Conservation (phyloP, 164 flowering plant genomes). For the Paratinospora sagittata region DNA sequence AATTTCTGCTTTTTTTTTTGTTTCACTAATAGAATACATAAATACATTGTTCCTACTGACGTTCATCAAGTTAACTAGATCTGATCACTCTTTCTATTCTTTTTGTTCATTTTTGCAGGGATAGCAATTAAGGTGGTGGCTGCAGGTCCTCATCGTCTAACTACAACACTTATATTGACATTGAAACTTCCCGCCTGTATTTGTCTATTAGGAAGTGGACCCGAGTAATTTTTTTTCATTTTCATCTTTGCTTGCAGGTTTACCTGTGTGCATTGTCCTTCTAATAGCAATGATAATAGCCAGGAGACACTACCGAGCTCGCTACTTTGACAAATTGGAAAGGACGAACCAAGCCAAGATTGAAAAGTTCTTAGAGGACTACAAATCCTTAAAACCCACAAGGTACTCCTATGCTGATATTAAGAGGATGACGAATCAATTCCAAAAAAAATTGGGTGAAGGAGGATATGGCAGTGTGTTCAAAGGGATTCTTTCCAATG, state of each 20-base stretch:
- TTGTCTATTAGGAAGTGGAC: too few relatives aligned
- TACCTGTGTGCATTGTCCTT: not conserved
- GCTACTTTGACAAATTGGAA: not conserved
- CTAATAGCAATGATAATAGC: not conserved
- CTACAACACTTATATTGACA: too few relatives aligned
- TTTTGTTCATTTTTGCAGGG: not conserved
- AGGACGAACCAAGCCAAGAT: too few relatives aligned
- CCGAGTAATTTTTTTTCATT: too few relatives aligned
- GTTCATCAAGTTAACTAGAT: too few relatives aligned
- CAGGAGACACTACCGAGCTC: not conserved
- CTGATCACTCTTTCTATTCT: not conserved
- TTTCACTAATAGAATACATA: too few relatives aligned
- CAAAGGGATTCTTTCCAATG: not conserved
- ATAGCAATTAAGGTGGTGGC: not conserved
- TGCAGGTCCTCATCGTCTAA: too few relatives aligned
- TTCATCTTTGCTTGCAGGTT: too few relatives aligned
- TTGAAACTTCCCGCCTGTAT: too few relatives aligned
- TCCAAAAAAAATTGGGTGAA: not conserved
- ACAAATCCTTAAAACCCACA: not conserved
- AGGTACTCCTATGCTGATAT: not conserved
- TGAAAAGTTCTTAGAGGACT: too few relatives aligned
- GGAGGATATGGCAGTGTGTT: conserved; percentile 7
- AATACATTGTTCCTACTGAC: not conserved
- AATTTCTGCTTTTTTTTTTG: too few relatives aligned
- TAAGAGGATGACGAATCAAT: conserved; percentile 1